Conservation (phyloP, 306 rosid genomes). For the Prunus armeniaca region DNA sequence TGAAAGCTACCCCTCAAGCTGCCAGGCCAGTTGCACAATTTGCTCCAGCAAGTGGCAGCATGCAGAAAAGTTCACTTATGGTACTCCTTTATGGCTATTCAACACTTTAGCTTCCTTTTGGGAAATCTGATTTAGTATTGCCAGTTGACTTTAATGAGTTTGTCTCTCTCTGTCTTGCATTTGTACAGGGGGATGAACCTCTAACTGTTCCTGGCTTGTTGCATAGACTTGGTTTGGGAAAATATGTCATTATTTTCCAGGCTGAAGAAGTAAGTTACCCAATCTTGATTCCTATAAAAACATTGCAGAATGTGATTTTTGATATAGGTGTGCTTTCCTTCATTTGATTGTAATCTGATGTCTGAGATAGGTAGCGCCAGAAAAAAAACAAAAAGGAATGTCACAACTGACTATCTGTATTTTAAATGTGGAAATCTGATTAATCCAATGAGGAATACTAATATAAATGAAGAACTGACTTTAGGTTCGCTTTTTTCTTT, state of each 20-base stretch:
- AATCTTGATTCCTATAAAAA: not conserved
- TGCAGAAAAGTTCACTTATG: constrained; percentile 29
- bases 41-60: constrained; percentile 27
- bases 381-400: not conserved
- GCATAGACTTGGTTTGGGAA: constrained; percentile 57
- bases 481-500: not conserved
- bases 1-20: constrained; percentile 31
- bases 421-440: not conserved
- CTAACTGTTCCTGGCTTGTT: constrained; percentile 48
- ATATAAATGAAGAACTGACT: not conserved
- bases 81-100: constrained; percentile 26
- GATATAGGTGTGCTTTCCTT: not conserved
- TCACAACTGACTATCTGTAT: not conserved
- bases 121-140: not conserved
- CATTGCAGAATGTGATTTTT: not conserved
- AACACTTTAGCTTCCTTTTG: not conserved
- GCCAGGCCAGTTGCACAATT: constrained; percentile 28
- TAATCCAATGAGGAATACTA: not conserved
- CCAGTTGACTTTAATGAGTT: not conserved
- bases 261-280: constrained; percentile 59
- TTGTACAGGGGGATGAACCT: constrained; percentile 39
- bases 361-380: no score
- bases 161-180: not conserved
- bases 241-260: constrained; percentile 50
- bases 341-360: not conserved